These are phyloP conservation scores for Umbelopsis sp. DNA, from an alignment of 192 early-diverging fungal species.

Conservation along the genomic window DNA sequence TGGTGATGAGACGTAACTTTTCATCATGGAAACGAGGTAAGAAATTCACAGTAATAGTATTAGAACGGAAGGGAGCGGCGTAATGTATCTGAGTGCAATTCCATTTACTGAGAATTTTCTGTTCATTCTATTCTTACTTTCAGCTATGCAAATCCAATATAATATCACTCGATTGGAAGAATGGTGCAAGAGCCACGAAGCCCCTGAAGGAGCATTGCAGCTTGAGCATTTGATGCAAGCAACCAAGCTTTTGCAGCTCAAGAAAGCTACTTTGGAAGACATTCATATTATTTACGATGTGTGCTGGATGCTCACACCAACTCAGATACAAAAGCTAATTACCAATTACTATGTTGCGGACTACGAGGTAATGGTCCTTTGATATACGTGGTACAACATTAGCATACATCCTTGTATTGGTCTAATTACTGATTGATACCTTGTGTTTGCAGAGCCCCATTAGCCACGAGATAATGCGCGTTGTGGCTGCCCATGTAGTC, in stretches of 20 bases:
- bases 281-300: conserved; percentile 99
- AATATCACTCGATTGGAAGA: conserved; percentile 97
- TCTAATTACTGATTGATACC: not conserved
- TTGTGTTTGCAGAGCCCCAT: conserved; percentile 61
- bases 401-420: too few species aligned
- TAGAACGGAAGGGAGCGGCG: not conserved
- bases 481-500: conserved; percentile 81
- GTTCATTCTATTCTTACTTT: not conserved
- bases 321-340: conserved; percentile 97
- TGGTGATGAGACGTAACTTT: conserved; percentile 98
- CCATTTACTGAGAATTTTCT: not conserved
- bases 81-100: too few species aligned
- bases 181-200: conserved; percentile 97
- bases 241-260: conserved; percentile 95
- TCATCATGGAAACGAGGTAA: conserved; percentile 97
- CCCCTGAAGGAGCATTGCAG: conserved; percentile 87
- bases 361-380: conserved; percentile 70
- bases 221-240: conserved; percentile 95
- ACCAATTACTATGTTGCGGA: conserved; percentile 95
- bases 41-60: not conserved
- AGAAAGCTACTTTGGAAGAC: conserved; percentile 80
- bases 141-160: conserved; percentile 98
- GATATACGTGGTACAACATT: not conserved
- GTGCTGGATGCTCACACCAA: conserved; percentile 93
- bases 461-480: conserved; percentile 86